These are phyloP conservation scores for Mortierella sp. DNA, from an alignment of 371 early-diverging fungal genomes.

Conservation along the genomic window DNA sequence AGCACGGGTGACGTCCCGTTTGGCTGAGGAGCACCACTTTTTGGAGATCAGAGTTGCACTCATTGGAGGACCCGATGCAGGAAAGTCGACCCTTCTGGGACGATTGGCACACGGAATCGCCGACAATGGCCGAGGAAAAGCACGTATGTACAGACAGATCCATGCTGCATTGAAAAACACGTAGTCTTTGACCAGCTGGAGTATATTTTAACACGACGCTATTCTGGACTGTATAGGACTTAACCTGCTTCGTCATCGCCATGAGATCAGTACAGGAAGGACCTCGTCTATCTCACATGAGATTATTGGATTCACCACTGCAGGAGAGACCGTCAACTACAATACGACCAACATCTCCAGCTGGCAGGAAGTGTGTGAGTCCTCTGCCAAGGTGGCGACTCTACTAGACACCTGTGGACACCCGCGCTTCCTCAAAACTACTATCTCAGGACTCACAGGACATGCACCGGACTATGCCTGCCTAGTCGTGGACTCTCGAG, in stretches of 20 bases:
- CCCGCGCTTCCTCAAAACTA: conserved; percentile 92
- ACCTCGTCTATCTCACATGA: conserved; percentile 92
- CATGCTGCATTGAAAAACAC: neutral
- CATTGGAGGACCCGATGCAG: conserved; percentile 87
- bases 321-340: conserved; percentile 71
- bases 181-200: neutral
- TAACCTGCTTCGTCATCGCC: conserved; percentile 89
- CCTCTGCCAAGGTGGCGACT: conserved; percentile 86
- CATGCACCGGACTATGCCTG: conserved; percentile 92
- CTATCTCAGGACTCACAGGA: conserved; percentile 91
- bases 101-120: conserved; percentile 84
- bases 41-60: conserved; percentile 88
- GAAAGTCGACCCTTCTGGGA: conserved; percentile 90
- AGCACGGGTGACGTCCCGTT: conserved; percentile 70
- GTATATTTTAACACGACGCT: neutral
- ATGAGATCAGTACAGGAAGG: conserved; percentile 92
- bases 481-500: conserved; percentile 89
- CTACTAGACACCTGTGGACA: conserved; percentile 95
- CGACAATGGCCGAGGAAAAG: conserved; percentile 92
- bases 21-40: conserved; percentile 71
- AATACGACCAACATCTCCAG: conserved; percentile 74
- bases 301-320: conserved; percentile 86
- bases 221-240: conserved; percentile 60
- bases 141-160: conserved; percentile 57
- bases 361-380: conserved; percentile 88